Evolutionary conservation across 345 rosid genomes (phyloP), one percentile per base, ranked within the genome.

Genomic region (Eutrema yunnanense): DNA sequence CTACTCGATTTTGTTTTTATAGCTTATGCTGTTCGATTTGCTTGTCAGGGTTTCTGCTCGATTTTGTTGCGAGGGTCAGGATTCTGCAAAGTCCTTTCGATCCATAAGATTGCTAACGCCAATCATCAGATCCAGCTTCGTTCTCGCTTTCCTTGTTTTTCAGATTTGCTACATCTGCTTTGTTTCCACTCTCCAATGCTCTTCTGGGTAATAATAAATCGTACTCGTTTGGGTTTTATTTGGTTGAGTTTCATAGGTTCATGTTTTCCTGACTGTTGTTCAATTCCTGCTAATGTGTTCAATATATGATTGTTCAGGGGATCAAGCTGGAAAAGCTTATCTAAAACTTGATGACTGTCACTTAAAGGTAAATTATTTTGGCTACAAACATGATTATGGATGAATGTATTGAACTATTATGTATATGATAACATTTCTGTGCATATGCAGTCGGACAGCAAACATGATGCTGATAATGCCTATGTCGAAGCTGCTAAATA

Each of bases 391-490:
- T 32, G 47, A 47, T 46, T 8, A 8, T 72, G 6, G 33, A 51
- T 12, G 42, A n/a, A 11, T 78, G 9, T 74, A 14, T 47, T 7
- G 29, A 46, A 6, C 5, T 32, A 13, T 13, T 46, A 48, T 12
- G 51, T 36, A 8, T 41, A 8, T 59, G 72, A 46, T 67, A 52
- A 55, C 29, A n/a, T 73, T 48, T 14, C 2, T 37, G 13, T 76
- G 6, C 63, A 53, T 77, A 6, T 81, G 56, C 80, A 87, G 97
- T 72, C 85, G 67, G 93, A 89, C 46, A 87, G 96, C 90, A 87
- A 87, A 67, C 96, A 92, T 66, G 97, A 92, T 83, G 89, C 89
- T 68, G 96, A 93, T 36, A 86, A 85, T 27, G 92, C 96, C 54
- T 87, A 83, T 77, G 96, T 84, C 36, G 93, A 89, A 73, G 97